Base-by-base conservation (phyloP, 2,329 filamentous ascomycete species). In the Clonostachys chloroleuca region DNA sequence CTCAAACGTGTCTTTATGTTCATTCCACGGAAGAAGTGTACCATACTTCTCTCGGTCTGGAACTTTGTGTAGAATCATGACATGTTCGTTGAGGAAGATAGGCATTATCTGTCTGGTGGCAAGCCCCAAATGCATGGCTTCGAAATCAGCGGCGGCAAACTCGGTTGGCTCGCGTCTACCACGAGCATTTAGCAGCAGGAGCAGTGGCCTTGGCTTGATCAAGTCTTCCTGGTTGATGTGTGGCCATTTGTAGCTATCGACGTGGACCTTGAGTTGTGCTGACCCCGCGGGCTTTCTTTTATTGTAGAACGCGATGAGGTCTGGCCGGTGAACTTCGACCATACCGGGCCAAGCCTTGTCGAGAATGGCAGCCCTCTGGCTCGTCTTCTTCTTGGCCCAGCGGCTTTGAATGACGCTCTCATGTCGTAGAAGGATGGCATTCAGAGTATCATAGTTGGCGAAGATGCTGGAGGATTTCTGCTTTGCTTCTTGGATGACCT, bases 201-300 rank as follows among this genome's bases (percentile, higher is more conserved):
- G 64, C 9, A 84, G 54, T 0, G 60, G 49, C 43, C 70, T 74
- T 0, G 68, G 57, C 18, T 70, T 63, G 0, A 54, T 45, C 1
- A 84, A 61, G 52, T 84, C 80, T 47, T 84, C 75, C 39, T 77
- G 64, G 52, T 84, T 84, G 56, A 84, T 72, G 42, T 74, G 66
- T 0, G 80, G 80, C 67, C 70, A 81, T 40, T 78, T 57, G 49
- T 63, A 79, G 9, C 60, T 46, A 6, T 69, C 64, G 36, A n/a
- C 12, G 36, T 39, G 6, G 3, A 12, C 10, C 36, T 39, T 39
- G 40, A 24, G 8, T 10, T 14, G 10, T 10, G 37, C n/a, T 18
- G 53, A n/a, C 61, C 54, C 20, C 54, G 51, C 12, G 55, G 56
- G 5, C 54, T 53, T 1, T 33, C 4, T 5, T 47, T 24, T 6